A percentile compares a stretch with the other conserved stretches of the same genome.
These are phyloP conservation scores for Suillus spraguei DNA, from an alignment of 768 basidiomycete species.

Conservation along the genomic window DNA sequence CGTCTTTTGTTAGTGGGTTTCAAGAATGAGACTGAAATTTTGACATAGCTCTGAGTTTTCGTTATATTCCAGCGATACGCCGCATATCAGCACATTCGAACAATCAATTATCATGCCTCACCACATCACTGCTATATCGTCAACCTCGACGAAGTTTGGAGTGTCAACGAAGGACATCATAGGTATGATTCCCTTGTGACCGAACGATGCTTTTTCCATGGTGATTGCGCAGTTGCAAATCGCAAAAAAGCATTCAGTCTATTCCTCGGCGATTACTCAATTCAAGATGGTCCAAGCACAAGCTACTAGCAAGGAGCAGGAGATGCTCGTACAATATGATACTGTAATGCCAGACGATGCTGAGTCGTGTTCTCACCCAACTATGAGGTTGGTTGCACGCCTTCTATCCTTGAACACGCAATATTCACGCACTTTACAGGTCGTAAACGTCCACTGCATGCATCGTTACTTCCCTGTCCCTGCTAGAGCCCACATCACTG, in stretches of 20 bases:
- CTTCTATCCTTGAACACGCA: slow-evolving; percentile 22
- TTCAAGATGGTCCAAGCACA: slow-evolving; percentile 79
- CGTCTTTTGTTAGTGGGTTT: slow-evolving; percentile 21
- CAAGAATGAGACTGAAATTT: background rate
- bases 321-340: too few species aligned
- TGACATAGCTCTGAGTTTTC: slow-evolving; percentile 52
- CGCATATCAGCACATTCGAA: slow-evolving; percentile 60
- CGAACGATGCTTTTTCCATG: background rate
- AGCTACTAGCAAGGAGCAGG: slow-evolving; percentile 77
- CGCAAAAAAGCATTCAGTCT: slow-evolving; percentile 72
- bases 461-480: slow-evolving; percentile 78
- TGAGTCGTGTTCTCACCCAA: slow-evolving; percentile 55
- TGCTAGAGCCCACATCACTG: slow-evolving; percentile 90
- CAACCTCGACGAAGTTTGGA: slow-evolving; percentile 88
- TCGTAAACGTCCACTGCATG: slow-evolving; percentile 68
- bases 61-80: slow-evolving; percentile 55
- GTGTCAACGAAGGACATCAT: slow-evolving; percentile 85
- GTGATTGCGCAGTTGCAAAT: slow-evolving; percentile 63
- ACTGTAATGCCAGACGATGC: slow-evolving; percentile 74
- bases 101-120: slow-evolving; percentile 72
- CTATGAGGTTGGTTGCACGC: slow-evolving; percentile 46
- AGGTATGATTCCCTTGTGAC: too few species aligned
- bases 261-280: slow-evolving; percentile 79
- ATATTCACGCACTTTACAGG: slow-evolving; percentile 41
- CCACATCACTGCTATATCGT: slow-evolving; percentile 66